These are phyloP conservation scores for Fusarium sterilihyphosum DNA, from an alignment of 2,329 filamentous ascomycete genomes.

Conservation along the genomic window DNA sequence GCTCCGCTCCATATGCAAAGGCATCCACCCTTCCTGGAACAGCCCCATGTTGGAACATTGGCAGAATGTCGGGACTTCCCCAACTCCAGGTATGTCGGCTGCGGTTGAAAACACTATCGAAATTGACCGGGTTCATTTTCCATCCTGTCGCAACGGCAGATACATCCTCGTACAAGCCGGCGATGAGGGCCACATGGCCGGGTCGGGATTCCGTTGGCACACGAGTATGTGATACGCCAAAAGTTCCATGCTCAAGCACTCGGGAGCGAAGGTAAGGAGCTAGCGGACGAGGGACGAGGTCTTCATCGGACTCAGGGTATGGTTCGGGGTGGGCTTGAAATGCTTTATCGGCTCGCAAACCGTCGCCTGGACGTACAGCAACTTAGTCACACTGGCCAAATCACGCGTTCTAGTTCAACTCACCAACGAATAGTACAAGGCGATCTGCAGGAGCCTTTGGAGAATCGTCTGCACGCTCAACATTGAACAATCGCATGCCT, in stretches of 20 bases:
- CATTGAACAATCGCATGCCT: conserved; percentile 86
- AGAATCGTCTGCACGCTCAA: conserved; percentile 66
- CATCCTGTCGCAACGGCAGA: conserved; percentile 97
- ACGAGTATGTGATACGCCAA: conserved; percentile 95
- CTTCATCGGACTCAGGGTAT: conserved; percentile 71
- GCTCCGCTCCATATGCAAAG: conserved; percentile 83
- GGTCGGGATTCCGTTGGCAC: conserved; percentile 97
- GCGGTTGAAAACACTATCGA: conserved; percentile 98
- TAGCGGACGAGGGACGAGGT: conserved; percentile 79
- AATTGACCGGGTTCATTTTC: conserved; percentile 98
- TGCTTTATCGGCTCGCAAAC: conserved; percentile 95
- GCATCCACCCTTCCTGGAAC: conserved; percentile 87
- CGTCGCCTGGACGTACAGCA: conserved; percentile 70
- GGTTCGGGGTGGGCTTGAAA: conserved; percentile 94
- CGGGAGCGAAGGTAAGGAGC: conserved; percentile 92
- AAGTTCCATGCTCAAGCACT: conserved; percentile 89
- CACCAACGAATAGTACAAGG: conserved; percentile 92
- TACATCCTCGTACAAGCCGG: conserved; percentile 96
- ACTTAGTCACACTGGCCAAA: conserved; percentile 11
- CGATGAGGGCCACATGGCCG: conserved; percentile 96
- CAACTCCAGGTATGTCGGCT: conserved; percentile 98
- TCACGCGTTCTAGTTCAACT: conserved; percentile 11
- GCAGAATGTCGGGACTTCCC: conserved; percentile 96
- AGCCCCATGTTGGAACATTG: conserved; percentile 97
- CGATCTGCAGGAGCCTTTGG: conserved; percentile 84